Evolutionary conservation across 352 stramenopile genomes (phyloP).

Genomic region (Phytophthora fragariaefolia): DNA sequence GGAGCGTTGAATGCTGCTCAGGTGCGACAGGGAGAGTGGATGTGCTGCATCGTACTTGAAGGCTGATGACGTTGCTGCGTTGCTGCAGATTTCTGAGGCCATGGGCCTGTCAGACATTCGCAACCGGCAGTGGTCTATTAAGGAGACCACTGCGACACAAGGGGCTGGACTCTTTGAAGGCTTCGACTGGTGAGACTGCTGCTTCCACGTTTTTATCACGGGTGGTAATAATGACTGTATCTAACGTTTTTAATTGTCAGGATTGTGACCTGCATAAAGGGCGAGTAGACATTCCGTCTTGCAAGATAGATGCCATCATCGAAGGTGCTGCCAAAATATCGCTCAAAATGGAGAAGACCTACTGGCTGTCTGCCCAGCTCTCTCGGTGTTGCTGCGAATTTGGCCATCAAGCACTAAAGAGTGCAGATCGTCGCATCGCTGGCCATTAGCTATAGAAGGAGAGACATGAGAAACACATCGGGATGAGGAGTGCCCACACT

Average conservation of each 20-base stretch:
- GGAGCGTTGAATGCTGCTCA: slow-evolving; percentile 91
- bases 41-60: no score
- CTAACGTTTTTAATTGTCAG: slow-evolving; percentile 40
- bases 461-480: background rate
- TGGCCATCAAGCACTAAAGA: slow-evolving; percentile 7
- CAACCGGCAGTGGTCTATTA: slow-evolving; percentile 99
- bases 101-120: slow-evolving; percentile 98
- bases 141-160: slow-evolving; percentile 98
- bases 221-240: no score
- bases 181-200: slow-evolving; percentile 95
- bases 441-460: slow-evolving; percentile 39
- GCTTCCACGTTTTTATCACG: no score
- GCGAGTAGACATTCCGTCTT: slow-evolving; percentile 55
- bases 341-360: background rate
- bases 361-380: background rate
- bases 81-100: slow-evolving; percentile 95
- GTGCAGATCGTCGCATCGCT: slow-evolving; percentile 9
- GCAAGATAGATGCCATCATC: slow-evolving; percentile 9
- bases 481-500: slow-evolving; percentile 1
- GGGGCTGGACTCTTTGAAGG: slow-evolving; percentile 99
- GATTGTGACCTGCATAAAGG: slow-evolving; percentile 92
- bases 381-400: slow-evolving; percentile 6
- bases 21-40: no score
- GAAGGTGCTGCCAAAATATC: slow-evolving; percentile 2
- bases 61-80: slow-evolving; percentile 2